Conservation (phyloP, 306 rosid species). For the Prunus armeniaca region DNA sequence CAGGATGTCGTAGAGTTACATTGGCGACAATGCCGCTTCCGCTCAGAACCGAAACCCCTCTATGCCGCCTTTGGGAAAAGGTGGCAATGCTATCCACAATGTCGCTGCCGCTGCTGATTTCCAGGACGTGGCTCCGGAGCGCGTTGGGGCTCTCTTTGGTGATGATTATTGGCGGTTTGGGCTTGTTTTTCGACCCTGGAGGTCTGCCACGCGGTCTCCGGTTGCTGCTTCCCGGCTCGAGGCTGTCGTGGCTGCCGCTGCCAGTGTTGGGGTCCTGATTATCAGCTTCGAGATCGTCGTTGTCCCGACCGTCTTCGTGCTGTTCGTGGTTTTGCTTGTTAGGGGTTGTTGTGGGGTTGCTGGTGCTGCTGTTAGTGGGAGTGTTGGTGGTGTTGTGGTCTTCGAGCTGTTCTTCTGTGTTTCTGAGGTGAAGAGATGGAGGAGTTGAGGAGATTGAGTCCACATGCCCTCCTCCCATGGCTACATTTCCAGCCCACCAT, state of each 20-base stretch:
- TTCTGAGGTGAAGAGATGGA: constrained; percentile 50
- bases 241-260: constrained; percentile 33
- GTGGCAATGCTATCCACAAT: constrained; percentile 53
- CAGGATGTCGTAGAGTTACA: constrained; percentile 66
- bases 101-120: constrained; percentile 65
- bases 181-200: constrained; percentile 79
- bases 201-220: constrained; percentile 86
- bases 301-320: constrained; percentile 40
- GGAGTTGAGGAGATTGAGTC: constrained; percentile 45
- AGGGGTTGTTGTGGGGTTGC: constrained; percentile 34
- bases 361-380: constrained; percentile 39
- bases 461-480: constrained; percentile 38
- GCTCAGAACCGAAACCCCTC: constrained; percentile 79
- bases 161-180: constrained; percentile 64
- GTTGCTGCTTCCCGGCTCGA: constrained; percentile 43
- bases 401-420: constrained; percentile 43
- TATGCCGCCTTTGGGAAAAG: constrained; percentile 66
- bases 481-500: constrained; percentile 82
- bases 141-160: constrained; percentile 75
- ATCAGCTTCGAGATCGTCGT: constrained; percentile 29
- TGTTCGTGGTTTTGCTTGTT: constrained; percentile 25
- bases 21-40: constrained; percentile 66
- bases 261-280: constrained; percentile 23
- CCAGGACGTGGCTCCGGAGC: constrained; percentile 71
- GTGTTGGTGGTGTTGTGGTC: constrained; percentile 36